Evolutionary conservation across 1,284 basidiomycete genomes (phyloP).

Genomic region (Ustilago nuda): DNA sequence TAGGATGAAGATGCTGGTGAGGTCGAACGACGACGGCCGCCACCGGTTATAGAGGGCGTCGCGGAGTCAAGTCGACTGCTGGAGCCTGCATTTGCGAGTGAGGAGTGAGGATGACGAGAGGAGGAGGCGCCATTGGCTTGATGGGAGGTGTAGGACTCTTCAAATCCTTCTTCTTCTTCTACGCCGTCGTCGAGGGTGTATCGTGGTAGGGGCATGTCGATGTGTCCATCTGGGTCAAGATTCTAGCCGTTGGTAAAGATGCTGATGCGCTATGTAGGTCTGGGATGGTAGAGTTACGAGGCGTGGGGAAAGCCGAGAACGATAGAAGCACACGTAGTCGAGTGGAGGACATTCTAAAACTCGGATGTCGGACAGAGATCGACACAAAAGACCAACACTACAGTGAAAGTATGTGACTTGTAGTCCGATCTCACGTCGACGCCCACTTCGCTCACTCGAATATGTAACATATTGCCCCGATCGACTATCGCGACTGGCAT

Average conservation of each 20-base stretch:
- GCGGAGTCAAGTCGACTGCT: slow-evolving; percentile 5
- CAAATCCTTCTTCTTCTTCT: slow-evolving; percentile 34
- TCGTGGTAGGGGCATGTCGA: slow-evolving; percentile 36
- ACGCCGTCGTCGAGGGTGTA: slow-evolving; percentile 41
- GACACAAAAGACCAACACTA: slow-evolving; percentile 30
- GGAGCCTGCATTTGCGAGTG: background rate
- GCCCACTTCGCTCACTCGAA: no score
- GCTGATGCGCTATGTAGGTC: no score
- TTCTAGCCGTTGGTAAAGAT: no score
- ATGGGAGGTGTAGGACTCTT: slow-evolving; percentile 31
- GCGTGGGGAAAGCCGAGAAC: background rate
- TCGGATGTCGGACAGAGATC: slow-evolving; percentile 31
- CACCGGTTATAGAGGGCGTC: slow-evolving; percentile 4
- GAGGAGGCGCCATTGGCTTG: slow-evolving; percentile 13
- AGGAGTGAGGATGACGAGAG: slow-evolving; percentile 15
- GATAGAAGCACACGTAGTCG: background rate
- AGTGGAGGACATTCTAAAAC: slow-evolving; percentile 7
- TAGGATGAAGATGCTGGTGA: slow-evolving; percentile 13
- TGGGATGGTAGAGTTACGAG: no score
- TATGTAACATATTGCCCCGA: no score
- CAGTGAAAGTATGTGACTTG: no score
- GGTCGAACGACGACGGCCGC: background rate
- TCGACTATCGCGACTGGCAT: no score
- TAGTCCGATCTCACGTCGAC: no score
- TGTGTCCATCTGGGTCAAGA: background rate